Percentiles rank a stretch among this genome's conserved stretches.
These are phyloP conservation scores for Spergularia azorica DNA, from an alignment of 179 eudicot genomes.

Conservation along the genomic window DNA sequence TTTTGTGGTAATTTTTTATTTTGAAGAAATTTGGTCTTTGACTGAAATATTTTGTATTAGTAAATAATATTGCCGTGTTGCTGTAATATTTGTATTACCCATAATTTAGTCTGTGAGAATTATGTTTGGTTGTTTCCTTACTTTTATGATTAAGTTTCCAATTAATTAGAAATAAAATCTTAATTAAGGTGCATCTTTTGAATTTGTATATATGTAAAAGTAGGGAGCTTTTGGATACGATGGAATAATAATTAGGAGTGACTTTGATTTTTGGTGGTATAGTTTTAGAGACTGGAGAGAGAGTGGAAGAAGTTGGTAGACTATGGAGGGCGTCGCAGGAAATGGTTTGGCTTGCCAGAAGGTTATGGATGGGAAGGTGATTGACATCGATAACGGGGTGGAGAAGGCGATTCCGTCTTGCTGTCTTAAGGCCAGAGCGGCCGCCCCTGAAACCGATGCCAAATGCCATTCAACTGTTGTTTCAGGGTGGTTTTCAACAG, in stretches of 20 bases:
- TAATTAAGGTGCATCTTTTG: too few relatives aligned
- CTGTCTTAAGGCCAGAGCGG: constrained; percentile 76
- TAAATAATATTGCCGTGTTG: not conserved
- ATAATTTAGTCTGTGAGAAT: too few relatives aligned
- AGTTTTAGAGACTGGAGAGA: constrained; percentile 78
- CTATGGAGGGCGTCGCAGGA: constrained; percentile 71
- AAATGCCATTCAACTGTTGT: constrained; percentile 90
- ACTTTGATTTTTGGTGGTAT: constrained; percentile 6
- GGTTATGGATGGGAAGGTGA: constrained; percentile 83
- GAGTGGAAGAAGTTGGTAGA: constrained; percentile 53
- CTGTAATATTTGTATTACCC: too few relatives aligned
- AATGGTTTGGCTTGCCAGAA: constrained; percentile 74
- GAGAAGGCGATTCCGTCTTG: constrained; percentile 67
- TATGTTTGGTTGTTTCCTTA: too few relatives aligned
- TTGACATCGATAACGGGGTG: constrained; percentile 35
- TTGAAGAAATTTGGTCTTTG: not conserved
- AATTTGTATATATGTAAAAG: too few relatives aligned
- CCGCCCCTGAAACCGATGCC: constrained; percentile 65
- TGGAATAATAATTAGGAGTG: not conserved
- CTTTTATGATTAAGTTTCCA: too few relatives aligned
- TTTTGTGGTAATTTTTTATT: not conserved
- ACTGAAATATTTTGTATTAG: not conserved
- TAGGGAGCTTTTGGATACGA: not conserved
- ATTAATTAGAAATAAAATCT: too few relatives aligned
- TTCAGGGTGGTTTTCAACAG: constrained; percentile 96